A percentile compares a stretch with the other conserved stretches of the same genome.
Conservation (phyloP, 345 rosid species). For the Jatropha curcas region DNA sequence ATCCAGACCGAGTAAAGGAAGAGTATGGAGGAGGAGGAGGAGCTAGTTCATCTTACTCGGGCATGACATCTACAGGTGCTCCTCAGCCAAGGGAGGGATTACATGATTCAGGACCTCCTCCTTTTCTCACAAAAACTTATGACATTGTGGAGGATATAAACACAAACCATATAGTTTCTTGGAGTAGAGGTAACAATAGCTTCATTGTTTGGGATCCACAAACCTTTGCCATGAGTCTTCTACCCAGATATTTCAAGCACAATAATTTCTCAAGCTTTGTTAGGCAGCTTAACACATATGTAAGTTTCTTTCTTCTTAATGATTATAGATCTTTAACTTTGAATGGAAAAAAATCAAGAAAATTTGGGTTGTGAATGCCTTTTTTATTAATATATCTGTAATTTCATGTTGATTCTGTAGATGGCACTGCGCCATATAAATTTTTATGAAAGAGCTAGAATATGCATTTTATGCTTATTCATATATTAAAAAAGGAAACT, state of each 20-base stretch:
- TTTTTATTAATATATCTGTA: background rate
- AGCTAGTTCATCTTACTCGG: constrained; percentile 6
- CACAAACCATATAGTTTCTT: constrained; percentile 64
- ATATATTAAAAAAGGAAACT: background rate
- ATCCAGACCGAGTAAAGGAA: constrained; percentile 5
- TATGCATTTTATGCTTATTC: background rate
- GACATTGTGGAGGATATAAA: constrained; percentile 60
- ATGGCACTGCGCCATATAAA: background rate
- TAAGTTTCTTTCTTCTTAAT: constrained; percentile 4
- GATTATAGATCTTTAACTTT: background rate
- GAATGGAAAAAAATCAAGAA: background rate
- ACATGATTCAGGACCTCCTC: constrained; percentile 64
- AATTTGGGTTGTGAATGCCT: too few species aligned
- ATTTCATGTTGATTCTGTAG: constrained; percentile 12
- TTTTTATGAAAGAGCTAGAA: constrained; percentile 18
- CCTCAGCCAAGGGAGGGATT: constrained; percentile 68
- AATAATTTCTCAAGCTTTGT: constrained; percentile 40
- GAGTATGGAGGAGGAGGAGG: constrained; percentile 14
- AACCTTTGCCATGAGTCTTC: constrained; percentile 27
- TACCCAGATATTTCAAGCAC: constrained; percentile 39
- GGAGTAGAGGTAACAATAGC: constrained; percentile 67
- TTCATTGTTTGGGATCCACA: constrained; percentile 77
- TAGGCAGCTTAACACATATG: constrained; percentile 41
- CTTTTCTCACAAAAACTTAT: constrained; percentile 72
- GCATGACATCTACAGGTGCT: background rate